Evolutionary conservation across 225 moss, liverwort and hornwort genomes (phyloP), one percentile per base, ranked within the genome.

Genomic region (Climacium dendroides): DNA sequence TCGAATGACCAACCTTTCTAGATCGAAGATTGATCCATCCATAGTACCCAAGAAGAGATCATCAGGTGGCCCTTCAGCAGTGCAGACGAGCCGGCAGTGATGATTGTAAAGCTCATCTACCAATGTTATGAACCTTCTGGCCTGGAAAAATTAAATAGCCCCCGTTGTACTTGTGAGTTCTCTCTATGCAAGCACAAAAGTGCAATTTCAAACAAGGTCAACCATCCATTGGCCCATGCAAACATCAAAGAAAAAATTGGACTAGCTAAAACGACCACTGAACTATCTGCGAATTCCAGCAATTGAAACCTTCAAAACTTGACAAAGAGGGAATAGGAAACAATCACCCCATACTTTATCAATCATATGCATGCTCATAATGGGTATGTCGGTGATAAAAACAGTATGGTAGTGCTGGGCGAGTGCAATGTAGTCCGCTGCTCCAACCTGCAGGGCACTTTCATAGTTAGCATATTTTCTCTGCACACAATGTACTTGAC

Each of bases 71-170:
- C 93, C 96, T n/a, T 88, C 96, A 65, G 94, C 93, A 50, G 96
- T 96, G 91, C 96, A 98, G 82, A 98, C 87, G 74, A 98, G 94
- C n/a, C 90, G 92, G 88, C 97, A 98, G 87, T 95, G 97, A 78
- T 98, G 94, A 87, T 98, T 98, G 90, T 98, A 97, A 48, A 98
- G 96, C 91, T 98, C 98, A 93, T 98, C 98, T 82, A 98, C 91
- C 81, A 98, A 83, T 41, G 95, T 98, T 63, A 98, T 98, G 83
- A 98, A 98, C 89, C 98, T 94, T 89, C 98, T 93, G 55, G 98
- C 98, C 98, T 98, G 88, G 54, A 86, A 87, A 73, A 53, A 70
- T 55, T 54, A 53, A 65, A 86, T 61, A 87, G 75, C 34, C 71
- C 87, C 79, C 60, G 58, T 85, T 75, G 83, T 61, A n/a, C 67